Evolutionary conservation across 106 monocot genomes (phyloP).

Genomic region (Platanthera guangdongensis): DNA sequence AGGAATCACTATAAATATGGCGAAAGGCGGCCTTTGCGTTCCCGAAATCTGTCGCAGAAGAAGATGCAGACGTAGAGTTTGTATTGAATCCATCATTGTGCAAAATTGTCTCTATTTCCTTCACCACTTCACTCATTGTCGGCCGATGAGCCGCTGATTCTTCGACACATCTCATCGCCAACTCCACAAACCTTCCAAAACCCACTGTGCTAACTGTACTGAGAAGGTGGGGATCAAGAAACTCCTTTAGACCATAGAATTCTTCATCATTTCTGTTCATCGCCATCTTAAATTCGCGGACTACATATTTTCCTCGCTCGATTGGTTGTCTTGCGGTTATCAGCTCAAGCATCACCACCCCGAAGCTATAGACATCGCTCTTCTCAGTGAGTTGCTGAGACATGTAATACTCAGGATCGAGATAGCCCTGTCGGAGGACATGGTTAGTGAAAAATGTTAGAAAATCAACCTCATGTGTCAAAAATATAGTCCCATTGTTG

Average conservation of each 20-base stretch:
- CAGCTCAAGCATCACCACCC: constrained; percentile 8
- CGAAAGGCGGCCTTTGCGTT: constrained; percentile 12
- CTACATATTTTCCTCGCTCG: background rate
- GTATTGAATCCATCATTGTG: constrained; percentile 24
- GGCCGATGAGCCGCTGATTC: constrained; percentile 28
- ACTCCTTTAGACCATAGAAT: constrained; percentile 11
- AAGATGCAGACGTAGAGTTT: constrained; percentile 26
- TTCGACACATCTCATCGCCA: constrained; percentile 27
- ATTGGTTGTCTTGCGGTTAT: constrained; percentile 7
- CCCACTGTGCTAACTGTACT: constrained; percentile 11
- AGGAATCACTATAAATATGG: constrained; percentile 26
- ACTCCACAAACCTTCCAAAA: constrained; percentile 14
- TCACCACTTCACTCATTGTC: constrained; percentile 30
- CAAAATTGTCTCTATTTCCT: constrained; percentile 31
- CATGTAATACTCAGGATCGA: constrained; percentile 10
- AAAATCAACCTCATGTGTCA: background rate
- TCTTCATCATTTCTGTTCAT: constrained; percentile 4
- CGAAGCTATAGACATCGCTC: constrained; percentile 10
- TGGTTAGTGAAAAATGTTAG: background rate
- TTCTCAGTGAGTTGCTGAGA: constrained; percentile 8
- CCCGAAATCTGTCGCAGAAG: constrained; percentile 35
- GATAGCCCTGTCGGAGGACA: constrained; percentile 3
- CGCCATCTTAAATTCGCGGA: background rate
- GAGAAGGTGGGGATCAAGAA: constrained; percentile 13
- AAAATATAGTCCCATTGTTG: too few relatives aligned